Percentiles rank a stretch among this genome's conserved stretches.
Evolutionary conservation across 805 yeast species (phyloP).

Genomic region (Wickerhamia fluorescens): DNA sequence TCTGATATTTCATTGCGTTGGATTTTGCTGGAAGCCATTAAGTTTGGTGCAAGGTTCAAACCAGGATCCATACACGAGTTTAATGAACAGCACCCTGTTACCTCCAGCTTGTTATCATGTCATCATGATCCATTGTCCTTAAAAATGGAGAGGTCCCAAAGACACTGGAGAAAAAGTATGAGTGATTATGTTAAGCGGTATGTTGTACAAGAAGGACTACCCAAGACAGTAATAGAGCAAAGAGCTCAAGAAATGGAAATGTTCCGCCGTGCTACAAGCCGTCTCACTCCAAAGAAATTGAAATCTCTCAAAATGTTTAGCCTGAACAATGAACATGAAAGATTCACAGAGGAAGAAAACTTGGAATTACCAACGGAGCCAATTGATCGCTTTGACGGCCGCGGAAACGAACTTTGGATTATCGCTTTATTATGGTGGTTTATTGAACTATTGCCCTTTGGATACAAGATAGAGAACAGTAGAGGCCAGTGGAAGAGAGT

Average conservation of each 20-base stretch:
- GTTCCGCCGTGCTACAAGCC: background rate
- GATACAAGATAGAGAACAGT: slow-evolving; percentile 40
- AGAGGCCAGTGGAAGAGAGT: slow-evolving; percentile 44
- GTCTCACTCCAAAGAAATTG: background rate
- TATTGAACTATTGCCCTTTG: slow-evolving; percentile 54
- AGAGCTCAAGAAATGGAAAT: background rate
- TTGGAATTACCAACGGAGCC: slow-evolving; percentile 5
- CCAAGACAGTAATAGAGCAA: background rate
- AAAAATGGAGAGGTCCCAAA: background rate
- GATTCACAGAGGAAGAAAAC: too few relatives aligned
- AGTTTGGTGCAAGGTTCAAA: slow-evolving; percentile 44
- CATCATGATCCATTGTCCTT: slow-evolving; percentile 44
- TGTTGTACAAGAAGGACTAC: background rate
- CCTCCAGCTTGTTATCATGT: slow-evolving; percentile 39
- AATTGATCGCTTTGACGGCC: slow-evolving; percentile 26
- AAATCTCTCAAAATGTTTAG: too few relatives aligned
- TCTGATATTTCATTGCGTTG: slow-evolving; percentile 53
- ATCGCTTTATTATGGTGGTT: slow-evolving; percentile 50
- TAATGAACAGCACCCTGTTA: slow-evolving; percentile 29
- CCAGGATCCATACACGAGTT: slow-evolving; percentile 34
- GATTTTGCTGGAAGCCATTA: slow-evolving; percentile 50
- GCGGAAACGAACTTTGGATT: slow-evolving; percentile 24
- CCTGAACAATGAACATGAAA: too few relatives aligned
- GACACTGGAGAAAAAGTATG: background rate
- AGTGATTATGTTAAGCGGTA: background rate